Evolutionary conservation across 2,329 filamentous ascomycete species (phyloP), one percentile per base, ranked within the genome.

Genomic region (Delphinella strobiligena): DNA sequence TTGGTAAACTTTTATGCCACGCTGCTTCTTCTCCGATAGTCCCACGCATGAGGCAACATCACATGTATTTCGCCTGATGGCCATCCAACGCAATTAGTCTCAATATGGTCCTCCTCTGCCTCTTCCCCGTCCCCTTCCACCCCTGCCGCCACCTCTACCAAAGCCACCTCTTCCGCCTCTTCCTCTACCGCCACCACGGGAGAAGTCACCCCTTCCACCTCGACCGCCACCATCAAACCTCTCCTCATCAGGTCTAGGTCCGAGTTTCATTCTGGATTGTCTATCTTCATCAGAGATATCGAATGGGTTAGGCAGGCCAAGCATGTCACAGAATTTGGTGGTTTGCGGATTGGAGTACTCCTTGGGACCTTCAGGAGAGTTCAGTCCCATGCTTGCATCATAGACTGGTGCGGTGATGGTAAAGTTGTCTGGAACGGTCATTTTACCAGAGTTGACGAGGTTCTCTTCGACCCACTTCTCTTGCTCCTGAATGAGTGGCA

Each of bases 261-360:
- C 80, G 16, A 58, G 63, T n/a, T 55, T 62, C 56, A 70, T 72
- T 43, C 80, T 69, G 43, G 68, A 66, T 11, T 64, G 62, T 37
- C 78, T 72, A 56, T 93, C 83, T 51, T 86, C 78, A 2, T 80
- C 72, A n/a, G 64, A 76, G 2, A 81, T 74, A 50, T 82, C 70
- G 67, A 80, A 93, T 8, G 78, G 68, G 56, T 96, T 93, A 4
- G 74, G 64, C 24, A 98, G 78, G 7, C 73, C 78, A 1, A 96
- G 52, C 40, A 96, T 61, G 41, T 78, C 66, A 59, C 91, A 98
- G 55, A 89, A 96, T 3, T 68, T 61, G n/a, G 66, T 67, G 5
- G 87, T 96, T 62, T 96, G 89, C 10, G 82, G 80, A 54, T 91
- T 96, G 3, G 77, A 85, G 56, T 89, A 89, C 61, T 95, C 88